phyloP scores from a whole-genome alignment of 1,284 basidiomycete species.

The Marasmius oreades region DNA sequence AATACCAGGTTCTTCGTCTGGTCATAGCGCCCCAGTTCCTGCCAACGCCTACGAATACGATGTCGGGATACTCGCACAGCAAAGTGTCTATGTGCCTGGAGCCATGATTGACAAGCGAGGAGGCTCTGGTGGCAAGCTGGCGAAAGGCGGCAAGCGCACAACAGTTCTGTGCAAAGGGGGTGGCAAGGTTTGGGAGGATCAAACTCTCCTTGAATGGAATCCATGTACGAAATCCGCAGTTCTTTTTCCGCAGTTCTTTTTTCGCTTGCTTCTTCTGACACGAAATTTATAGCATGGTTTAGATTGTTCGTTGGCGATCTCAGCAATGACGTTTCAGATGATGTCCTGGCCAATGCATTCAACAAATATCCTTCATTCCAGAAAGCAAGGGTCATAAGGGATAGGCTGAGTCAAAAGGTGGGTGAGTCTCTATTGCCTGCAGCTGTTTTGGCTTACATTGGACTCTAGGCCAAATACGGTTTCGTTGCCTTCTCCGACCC shows the following conservation, averaged over 20 bases:
- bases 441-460: constrained; percentile 9
- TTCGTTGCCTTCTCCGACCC: constrained; percentile 99
- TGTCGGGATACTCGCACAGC: constrained; percentile 82
- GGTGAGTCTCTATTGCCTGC: constrained; percentile 9
- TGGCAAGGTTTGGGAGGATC: constrained; percentile 98
- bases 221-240: constrained; percentile 65
- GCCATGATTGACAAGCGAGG: constrained; percentile 85
- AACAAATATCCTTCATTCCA: constrained; percentile 89
- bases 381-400: constrained; percentile 93
- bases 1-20: constrained; percentile 58
- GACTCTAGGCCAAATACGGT: constrained; percentile 86
- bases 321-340: constrained; percentile 97
- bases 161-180: constrained; percentile 95
- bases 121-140: constrained; percentile 78
- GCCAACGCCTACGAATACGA: constrained; percentile 90
- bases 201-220: constrained; percentile 96
- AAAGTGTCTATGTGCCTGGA: constrained; percentile 85
- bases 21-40: constrained; percentile 74
- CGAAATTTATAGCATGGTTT: constrained; percentile 77
- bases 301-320: constrained; percentile 97
- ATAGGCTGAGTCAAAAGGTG: constrained; percentile 87
- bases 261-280: constrained; percentile 10
- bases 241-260: constrained; percentile 16
- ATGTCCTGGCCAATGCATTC: constrained; percentile 90
- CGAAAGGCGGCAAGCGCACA: constrained; percentile 88